Percentiles rank a stretch among this genome's conserved stretches.
Evolutionary conservation across 192 early-diverging fungal genomes (phyloP).

Genomic region (Martensiomyces pterosporus): DNA sequence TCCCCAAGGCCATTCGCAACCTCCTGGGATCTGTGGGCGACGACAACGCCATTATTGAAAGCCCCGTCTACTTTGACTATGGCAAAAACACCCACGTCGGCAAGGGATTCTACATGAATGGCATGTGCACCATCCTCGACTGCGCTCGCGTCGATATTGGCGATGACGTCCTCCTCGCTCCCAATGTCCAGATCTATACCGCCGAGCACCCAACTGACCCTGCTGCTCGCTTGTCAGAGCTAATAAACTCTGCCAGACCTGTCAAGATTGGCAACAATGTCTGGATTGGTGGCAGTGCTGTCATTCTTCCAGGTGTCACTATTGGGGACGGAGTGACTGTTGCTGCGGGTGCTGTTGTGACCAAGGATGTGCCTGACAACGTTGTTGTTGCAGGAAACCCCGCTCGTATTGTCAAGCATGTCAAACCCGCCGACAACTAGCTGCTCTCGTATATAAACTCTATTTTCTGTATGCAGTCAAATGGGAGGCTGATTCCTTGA

Average conservation of each 20-base stretch:
- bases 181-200: constrained; percentile 70
- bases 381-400: constrained; percentile 85
- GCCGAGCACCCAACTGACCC: constrained; percentile 73
- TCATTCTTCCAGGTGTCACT: constrained; percentile 81
- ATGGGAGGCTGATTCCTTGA: too few species aligned
- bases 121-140: constrained; percentile 72
- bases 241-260: constrained; percentile 14
- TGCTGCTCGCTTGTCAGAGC: constrained; percentile 3
- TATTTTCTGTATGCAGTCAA: too few species aligned
- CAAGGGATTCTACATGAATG: constrained; percentile 72
- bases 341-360: constrained; percentile 84
- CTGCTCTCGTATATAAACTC: too few species aligned
- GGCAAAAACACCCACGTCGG: constrained; percentile 74
- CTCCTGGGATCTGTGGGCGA: constrained; percentile 60
- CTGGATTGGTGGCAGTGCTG: constrained; percentile 81
- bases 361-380: constrained; percentile 76
- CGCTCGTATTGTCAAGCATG: constrained; percentile 65
- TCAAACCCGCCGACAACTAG: too few species aligned
- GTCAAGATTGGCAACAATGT: constrained; percentile 77
- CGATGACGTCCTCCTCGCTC: constrained; percentile 68
- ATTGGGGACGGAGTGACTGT: constrained; percentile 75
- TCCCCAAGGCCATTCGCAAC: constrained; percentile 23
- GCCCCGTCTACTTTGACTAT: constrained; percentile 73
- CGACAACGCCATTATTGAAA: constrained; percentile 55
- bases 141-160: constrained; percentile 69